Base-by-base conservation (phyloP, 106 monocot genomes). In the Amphibolis antarctica region DNA sequence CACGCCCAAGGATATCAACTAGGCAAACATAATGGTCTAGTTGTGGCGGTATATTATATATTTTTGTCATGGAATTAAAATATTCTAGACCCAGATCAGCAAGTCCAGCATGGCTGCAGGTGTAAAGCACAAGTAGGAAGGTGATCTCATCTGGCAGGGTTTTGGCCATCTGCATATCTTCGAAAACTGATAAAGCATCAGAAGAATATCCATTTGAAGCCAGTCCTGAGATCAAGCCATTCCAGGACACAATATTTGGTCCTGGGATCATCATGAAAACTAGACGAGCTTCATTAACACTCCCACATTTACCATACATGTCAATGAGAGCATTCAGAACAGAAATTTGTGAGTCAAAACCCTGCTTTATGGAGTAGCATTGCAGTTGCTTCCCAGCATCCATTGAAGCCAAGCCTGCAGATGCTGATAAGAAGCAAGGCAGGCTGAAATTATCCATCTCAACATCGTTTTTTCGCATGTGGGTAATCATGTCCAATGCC, bases 201-300 rank as follows among this genome's bases (percentile, higher is more conserved):
- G 60, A 28, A 67, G 81, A 76, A 28, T 31, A 55, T 27, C 81
- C 81, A 42, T 83, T 89, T 17, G 78, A 86, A 28, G 80, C 79
- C 51, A 89, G 55, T 12, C 71, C 83, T 7, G 77, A 83, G 18
- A 94, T 83, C 24, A 94, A 64, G 11, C 79, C 73, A 63, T 94
- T 94, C 88, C 88, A 94, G 22, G 93, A 86, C 27, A 89, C 89
- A 49, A 86, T 64, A 66, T 85, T 94, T 7, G 93, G 93, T n/a
- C 71, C 54, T 29, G 42, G 28, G 25, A 86, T 83, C 15, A 19
- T 42, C 56, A 13, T 36, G 59, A 94, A 93, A 14, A 78, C 67
- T 12, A 18, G 46, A 10, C 46, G 65, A 49, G 89, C 83, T 53
- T 89, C 85, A 1, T 59, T 44, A 1, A 79, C 67, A 44, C 68